phyloP scores from a whole-genome alignment of 2,329 filamentous ascomycete genomes.

The Monosporascus sp. region DNA sequence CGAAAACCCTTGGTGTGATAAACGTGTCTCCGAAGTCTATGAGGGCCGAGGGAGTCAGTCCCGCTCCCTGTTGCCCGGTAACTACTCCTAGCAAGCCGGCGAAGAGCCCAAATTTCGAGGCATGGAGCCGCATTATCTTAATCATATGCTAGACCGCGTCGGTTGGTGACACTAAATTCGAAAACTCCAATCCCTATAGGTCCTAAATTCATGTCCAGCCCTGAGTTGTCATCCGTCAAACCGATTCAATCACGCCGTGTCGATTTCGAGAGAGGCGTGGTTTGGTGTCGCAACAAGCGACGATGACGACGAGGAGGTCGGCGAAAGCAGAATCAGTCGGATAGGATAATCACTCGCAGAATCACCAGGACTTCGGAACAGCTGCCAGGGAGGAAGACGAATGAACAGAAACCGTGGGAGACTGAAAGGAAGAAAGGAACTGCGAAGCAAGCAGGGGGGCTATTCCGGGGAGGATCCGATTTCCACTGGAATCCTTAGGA shows the following conservation, averaged over 20 bases:
- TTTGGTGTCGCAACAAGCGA: background rate
- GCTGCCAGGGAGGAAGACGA: no score
- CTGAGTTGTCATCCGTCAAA: background rate
- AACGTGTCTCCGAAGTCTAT: no score
- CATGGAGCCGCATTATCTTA: constrained; percentile 23
- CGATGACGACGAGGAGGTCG: background rate
- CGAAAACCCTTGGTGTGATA: background rate
- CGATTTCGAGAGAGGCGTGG: no score
- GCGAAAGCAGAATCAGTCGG: background rate
- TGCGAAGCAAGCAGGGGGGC: background rate
- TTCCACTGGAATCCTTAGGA: no score
- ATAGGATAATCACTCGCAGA: background rate
- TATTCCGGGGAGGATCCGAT: no score
- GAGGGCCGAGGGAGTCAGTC: no score
- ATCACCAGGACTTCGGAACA: background rate
- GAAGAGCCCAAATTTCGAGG: constrained; percentile 16
- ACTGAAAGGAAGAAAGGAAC: background rate
- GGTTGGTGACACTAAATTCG: constrained; percentile 10
- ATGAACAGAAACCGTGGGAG: no score
- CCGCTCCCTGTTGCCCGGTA: background rate
- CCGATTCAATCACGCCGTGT: no score
- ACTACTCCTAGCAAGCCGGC: constrained; percentile 13
- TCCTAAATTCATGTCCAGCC: background rate
- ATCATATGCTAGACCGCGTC: constrained; percentile 6
- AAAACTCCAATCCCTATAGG: constrained; percentile 5